Conservation (phyloP, 2,329 filamentous ascomycete species). For the Pseudogymnoascus sp. region DNA sequence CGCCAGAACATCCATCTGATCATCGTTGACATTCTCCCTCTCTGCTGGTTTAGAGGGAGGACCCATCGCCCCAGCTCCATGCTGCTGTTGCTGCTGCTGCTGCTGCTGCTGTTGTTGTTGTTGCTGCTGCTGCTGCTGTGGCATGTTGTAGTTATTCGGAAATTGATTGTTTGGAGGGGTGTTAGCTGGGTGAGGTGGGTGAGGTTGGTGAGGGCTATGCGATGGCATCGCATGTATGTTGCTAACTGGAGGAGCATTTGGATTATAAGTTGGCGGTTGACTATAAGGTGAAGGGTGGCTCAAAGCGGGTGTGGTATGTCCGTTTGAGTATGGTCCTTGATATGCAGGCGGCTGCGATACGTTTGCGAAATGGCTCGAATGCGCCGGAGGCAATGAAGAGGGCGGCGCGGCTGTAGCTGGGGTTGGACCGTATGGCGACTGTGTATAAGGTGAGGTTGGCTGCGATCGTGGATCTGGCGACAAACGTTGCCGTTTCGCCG, state of each 20-base stretch:
- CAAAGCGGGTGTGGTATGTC: conserved; percentile 22
- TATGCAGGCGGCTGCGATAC: conserved; percentile 26
- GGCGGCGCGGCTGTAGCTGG: conserved; percentile 31
- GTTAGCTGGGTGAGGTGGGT: conserved; percentile 21
- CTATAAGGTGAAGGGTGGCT: conserved; percentile 19
- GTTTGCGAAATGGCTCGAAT: conserved; percentile 24
- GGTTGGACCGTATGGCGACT: conserved; percentile 43
- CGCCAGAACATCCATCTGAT: conserved; percentile 74
- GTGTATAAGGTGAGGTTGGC: conserved; percentile 54
- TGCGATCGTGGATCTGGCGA: conserved; percentile 63
- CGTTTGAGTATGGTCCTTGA: conserved; percentile 30
- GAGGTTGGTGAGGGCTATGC: conserved; percentile 25
- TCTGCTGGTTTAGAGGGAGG: conserved; percentile 56
- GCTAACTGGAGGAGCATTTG: conserved; percentile 2
- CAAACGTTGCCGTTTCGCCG: conserved; percentile 64
- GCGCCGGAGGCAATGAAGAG: conserved; percentile 21
- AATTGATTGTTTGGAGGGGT: conserved; percentile 11
- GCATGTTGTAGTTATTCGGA: conserved; percentile 28
- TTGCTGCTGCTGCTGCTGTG: conserved; percentile 16
- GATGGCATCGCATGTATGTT: conserved; percentile 12
- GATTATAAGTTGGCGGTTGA: conserved; percentile 14
- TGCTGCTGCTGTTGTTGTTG: conserved; percentile 19
- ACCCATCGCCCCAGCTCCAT: conserved; percentile 38
- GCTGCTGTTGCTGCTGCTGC: conserved; percentile 12
- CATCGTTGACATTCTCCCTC: conserved; percentile 57